Evolutionary conservation across 73 alveolate genomes (phyloP).

Genomic region (Tetrahymena malaccensis): DNA sequence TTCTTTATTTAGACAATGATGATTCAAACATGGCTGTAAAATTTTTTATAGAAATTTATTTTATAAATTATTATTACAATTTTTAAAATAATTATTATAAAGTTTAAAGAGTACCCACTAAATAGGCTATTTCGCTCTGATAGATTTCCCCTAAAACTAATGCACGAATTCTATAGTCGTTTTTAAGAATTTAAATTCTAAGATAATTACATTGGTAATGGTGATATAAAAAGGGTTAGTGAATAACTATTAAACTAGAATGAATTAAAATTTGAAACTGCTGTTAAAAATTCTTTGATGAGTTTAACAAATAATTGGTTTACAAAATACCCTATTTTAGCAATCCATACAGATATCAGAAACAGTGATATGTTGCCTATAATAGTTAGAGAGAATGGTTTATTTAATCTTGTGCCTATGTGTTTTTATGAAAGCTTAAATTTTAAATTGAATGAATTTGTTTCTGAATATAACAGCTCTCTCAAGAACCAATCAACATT

Average conservation of each 20-base stretch:
- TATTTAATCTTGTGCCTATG: not conserved
- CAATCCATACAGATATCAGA: not conserved
- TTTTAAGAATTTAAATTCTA: not conserved
- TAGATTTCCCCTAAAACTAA: not conserved
- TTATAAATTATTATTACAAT: not conserved
- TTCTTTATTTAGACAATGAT: not conserved
- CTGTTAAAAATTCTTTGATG: not conserved
- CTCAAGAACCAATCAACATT: not conserved
- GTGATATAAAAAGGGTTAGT: not conserved
- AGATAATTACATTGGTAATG: not conserved
- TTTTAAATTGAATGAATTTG: not conserved
- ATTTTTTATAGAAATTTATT: not conserved
- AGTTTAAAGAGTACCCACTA: not conserved
- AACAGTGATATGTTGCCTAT: not conserved
- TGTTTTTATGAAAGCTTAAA: not conserved
- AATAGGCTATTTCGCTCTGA: not conserved
- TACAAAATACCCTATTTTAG: not conserved
- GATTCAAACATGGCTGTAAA: not conserved
- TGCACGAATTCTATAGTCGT: not conserved
- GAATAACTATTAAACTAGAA: not conserved
- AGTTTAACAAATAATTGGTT: not conserved
- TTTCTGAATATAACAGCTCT: not conserved
- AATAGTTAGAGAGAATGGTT: not conserved
- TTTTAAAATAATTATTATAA: not conserved
- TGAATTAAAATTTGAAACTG: not conserved